Evolutionary conservation across 108 stramenopile species (phyloP).

Genomic region (Parietichytrium sp.): DNA sequence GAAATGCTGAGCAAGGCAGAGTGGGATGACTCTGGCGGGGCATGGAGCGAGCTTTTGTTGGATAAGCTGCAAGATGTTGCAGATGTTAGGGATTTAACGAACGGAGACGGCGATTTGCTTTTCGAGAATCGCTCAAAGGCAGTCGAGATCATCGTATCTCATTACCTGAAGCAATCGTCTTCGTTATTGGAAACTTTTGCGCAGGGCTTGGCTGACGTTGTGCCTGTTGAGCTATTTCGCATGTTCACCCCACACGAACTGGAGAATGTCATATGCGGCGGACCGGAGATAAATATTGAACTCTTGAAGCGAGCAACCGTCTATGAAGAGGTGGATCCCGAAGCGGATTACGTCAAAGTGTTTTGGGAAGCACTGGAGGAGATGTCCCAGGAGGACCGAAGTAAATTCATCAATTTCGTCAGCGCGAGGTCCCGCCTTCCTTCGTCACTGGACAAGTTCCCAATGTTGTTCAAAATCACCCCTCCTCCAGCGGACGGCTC

Average conservation of each 20-base stretch:
- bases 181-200: slow-evolving; percentile 44
- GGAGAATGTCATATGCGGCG: slow-evolving; percentile 60
- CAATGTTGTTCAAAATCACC: slow-evolving; percentile 62
- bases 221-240: slow-evolving; percentile 56
- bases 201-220: slow-evolving; percentile 56
- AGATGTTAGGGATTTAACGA: no score
- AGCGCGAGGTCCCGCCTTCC: slow-evolving; percentile 93
- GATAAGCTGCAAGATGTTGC: no score
- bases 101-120: not conserved
- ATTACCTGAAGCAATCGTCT: not conserved
- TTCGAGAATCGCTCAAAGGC: not conserved
- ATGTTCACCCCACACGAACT: slow-evolving; percentile 64
- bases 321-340: slow-evolving; percentile 52
- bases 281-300: slow-evolving; percentile 57
- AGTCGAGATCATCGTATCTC: not conserved
- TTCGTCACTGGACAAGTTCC: slow-evolving; percentile 76
- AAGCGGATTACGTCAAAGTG: slow-evolving; percentile 47
- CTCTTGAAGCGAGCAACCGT: slow-evolving; percentile 56
- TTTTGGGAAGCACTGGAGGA: slow-evolving; percentile 68
- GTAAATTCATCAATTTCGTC: slow-evolving; percentile 89
- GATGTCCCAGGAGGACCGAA: slow-evolving; percentile 77
- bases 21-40: not conserved
- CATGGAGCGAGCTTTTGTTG: slow-evolving; percentile 38
- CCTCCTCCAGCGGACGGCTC: slow-evolving; percentile 45
- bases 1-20: not conserved